Base-by-base conservation (phyloP, 139 green algal species). In the Chlorella sp. region DNA sequence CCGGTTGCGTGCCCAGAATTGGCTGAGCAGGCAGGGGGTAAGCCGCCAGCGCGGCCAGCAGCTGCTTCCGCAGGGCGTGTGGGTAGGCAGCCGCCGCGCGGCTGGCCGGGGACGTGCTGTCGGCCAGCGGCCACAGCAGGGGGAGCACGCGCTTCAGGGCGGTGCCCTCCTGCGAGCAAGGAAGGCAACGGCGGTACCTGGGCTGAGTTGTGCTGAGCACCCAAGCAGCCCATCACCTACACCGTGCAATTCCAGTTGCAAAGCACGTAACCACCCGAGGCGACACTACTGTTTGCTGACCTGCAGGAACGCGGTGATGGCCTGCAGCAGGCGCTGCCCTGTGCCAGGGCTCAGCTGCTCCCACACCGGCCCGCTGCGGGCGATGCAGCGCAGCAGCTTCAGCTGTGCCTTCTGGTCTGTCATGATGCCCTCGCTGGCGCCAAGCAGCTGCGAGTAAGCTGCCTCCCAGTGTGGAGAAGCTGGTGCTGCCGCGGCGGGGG, bases 91-190 rank as follows among this genome's bases (percentile, higher is more conserved):
- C 54, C 17, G 76, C 76, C 7, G 38, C 24, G 14, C 32, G 36
- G 32, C 48, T 34, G 41, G 76, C 76, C 11, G 54, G 43, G 11
- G 72, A 36, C 34, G 54, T 30, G 38, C 20, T 51, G 54, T 82
- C 76, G 30, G 76, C 54, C 22, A 82, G 76, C 1, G 76, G 76
- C 76, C 54, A 72, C 22, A 82, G 76, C 76, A 58, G 69, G 54
- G 76, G 76, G 54, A 82, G 76, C 36, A 82, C 36, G 36, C 76
- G 54, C 54, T 82, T 82, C 54, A 82, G 76, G 40, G 76, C 38
- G 13, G 40, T 65, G 24, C 76, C 76, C 76, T 68, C 74, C 74
- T 67, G n/a, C 74, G 65, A 20, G 65, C 22, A 9, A 14, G 34
- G 30, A 41, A 60, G 24, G 9, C 16, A 2, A 60, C 2, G 51